Evolutionary conservation across 2,329 filamentous ascomycete genomes (phyloP).

Genomic region (Sarocladiaceae sp.): DNA sequence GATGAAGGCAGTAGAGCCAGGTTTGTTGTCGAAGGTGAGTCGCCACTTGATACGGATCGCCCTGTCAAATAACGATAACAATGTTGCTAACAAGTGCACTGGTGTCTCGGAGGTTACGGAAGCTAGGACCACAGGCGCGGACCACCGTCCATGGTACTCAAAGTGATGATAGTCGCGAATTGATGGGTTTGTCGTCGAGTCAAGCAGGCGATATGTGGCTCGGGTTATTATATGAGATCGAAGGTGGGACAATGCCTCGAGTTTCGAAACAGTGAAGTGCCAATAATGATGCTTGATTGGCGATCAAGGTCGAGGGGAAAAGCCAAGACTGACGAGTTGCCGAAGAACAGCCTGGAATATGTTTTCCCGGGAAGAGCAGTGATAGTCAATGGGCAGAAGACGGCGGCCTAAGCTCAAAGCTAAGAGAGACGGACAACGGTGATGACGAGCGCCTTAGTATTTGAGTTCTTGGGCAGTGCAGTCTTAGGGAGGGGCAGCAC

Average conservation of each 20-base stretch:
- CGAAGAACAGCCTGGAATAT: background rate
- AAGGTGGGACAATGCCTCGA: background rate
- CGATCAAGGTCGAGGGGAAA: background rate
- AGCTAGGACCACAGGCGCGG: background rate
- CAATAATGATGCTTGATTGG: background rate
- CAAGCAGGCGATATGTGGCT: background rate
- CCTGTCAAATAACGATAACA: no score
- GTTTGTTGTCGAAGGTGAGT: no score
- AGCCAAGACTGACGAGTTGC: background rate
- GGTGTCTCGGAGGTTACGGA: background rate
- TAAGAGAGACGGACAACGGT: background rate
- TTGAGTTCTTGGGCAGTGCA: background rate
- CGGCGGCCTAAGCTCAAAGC: background rate
- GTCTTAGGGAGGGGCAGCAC: background rate
- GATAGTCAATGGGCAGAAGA: background rate
- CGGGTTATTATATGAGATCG: background rate
- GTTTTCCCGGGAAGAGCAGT: background rate
- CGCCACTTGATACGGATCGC: no score
- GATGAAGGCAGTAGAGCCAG: background rate
- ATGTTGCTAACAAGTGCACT: background rate
- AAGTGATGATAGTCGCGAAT: background rate
- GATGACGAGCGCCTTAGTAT: background rate
- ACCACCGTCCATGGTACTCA: no score
- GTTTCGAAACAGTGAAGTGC: background rate
- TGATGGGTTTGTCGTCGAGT: background rate